These are phyloP conservation scores for Chaetomiaceae sp. DNA, from an alignment of 2,329 filamentous ascomycete species.

Conservation along the genomic window DNA sequence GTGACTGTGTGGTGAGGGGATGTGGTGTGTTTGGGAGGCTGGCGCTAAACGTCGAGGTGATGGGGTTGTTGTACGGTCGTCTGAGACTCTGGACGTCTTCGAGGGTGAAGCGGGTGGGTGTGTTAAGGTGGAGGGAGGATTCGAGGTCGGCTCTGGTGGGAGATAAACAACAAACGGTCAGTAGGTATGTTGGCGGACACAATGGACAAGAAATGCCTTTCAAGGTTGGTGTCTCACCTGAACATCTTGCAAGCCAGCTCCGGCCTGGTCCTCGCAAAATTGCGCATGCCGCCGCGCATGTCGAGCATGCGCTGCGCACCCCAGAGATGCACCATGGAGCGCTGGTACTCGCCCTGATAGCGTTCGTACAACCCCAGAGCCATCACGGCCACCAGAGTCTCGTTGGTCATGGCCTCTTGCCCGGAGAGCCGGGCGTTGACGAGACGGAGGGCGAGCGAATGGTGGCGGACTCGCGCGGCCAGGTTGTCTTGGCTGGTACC, in stretches of 20 bases:
- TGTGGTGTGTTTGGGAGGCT: neutral
- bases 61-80: neutral
- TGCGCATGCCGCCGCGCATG: conserved; percentile 30
- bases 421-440: conserved; percentile 30
- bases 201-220: too few species aligned
- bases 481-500: neutral
- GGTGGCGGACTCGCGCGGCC: conserved; percentile 24
- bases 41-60: neutral
- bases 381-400: conserved; percentile 29
- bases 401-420: conserved; percentile 25
- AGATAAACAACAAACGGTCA: too few species aligned
- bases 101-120: conserved; percentile 4
- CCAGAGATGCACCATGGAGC: conserved; percentile 30
- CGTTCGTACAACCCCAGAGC: conserved; percentile 28
- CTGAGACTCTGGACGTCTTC: neutral
- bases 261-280: conserved; percentile 10
- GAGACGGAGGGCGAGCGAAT: conserved; percentile 27
- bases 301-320: conserved; percentile 30
- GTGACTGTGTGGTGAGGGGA: neutral
- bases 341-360: conserved; percentile 21
- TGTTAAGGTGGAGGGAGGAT: conserved; percentile 8
- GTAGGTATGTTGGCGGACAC: too few species aligned
- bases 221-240: neutral
- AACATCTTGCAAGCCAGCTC: conserved; percentile 1
- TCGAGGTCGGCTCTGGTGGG: conserved; percentile 11